These are phyloP conservation scores for Candida methanosorbosa DNA, from an alignment of 805 yeast genomes.

Conservation along the genomic window DNA sequence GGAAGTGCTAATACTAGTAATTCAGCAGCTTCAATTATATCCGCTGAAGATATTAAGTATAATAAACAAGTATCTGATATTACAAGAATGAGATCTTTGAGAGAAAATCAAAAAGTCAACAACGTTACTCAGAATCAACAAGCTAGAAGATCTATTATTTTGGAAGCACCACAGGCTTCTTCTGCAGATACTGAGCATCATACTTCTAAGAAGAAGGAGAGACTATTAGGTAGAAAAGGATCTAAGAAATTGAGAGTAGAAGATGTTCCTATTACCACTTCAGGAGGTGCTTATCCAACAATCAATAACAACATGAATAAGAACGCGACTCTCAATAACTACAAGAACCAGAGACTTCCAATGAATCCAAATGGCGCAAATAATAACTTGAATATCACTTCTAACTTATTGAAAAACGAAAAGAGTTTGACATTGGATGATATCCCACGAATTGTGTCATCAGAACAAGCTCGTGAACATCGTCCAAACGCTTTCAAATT, in stretches of 20 bases:
- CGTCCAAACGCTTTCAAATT: conserved; percentile 89
- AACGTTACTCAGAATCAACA: conserved; percentile 41
- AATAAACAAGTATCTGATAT: conserved; percentile 62
- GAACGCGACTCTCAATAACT: conserved; percentile 17
- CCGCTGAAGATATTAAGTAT: not conserved
- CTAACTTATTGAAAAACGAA: conserved; percentile 67
- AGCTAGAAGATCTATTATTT: conserved; percentile 56
- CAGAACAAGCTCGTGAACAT: conserved; percentile 90
- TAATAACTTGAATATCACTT: conserved; percentile 45
- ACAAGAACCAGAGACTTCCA: not conserved
- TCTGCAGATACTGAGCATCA: conserved; percentile 20
- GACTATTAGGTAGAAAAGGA: conserved; percentile 17
- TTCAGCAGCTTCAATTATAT: too few species aligned
- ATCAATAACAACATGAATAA: not conserved
- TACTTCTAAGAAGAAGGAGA: conserved; percentile 12
- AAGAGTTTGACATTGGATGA: conserved; percentile 89
- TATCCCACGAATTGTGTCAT: conserved; percentile 93
- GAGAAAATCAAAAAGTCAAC: conserved; percentile 55
- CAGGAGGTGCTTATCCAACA: too few species aligned
- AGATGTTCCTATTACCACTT: conserved; percentile 15
- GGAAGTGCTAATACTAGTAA: not conserved
- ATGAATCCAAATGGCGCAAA: not conserved
- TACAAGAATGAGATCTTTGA: conserved; percentile 61
- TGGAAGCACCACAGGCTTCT: conserved; percentile 52
- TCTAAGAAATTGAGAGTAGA: conserved; percentile 21